Conservation (phyloP, 108 stramenopile species). For the Nitzschia putrida region DNA sequence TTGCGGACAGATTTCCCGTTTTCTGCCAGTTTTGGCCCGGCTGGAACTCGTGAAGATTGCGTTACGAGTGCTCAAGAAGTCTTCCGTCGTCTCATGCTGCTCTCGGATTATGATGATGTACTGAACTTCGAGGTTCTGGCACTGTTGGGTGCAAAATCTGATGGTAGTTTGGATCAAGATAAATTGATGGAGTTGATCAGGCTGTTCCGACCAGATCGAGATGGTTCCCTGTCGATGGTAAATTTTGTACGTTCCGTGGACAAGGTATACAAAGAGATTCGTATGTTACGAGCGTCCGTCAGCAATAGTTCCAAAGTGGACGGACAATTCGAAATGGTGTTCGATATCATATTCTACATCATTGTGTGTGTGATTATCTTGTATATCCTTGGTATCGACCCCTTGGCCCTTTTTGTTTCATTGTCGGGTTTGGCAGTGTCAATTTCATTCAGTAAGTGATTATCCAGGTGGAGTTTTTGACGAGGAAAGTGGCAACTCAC, state of each 20-base stretch:
- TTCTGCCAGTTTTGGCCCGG: conserved; percentile 57
- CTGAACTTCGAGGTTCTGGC: conserved; percentile 10
- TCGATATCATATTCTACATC: conserved; percentile 60
- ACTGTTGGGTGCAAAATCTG: conserved; percentile 33
- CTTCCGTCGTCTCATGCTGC: conserved; percentile 37
- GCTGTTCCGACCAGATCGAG: conserved; percentile 65
- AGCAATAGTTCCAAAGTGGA: conserved; percentile 52
- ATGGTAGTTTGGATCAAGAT: conserved; percentile 47
- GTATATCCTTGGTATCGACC: conserved; percentile 16
- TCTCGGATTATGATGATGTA: conserved; percentile 12
- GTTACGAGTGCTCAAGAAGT: conserved; percentile 59
- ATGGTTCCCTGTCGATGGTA: conserved; percentile 50
- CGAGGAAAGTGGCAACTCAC: no score
- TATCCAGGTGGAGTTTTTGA: background rate
- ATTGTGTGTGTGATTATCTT: conserved; percentile 40
- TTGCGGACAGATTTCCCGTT: conserved; percentile 62
- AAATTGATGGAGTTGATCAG: conserved; percentile 47
- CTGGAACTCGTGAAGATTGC: conserved; percentile 54
- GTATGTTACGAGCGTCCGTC: conserved; percentile 64
- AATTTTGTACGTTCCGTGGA: conserved; percentile 22
- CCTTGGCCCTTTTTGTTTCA: conserved; percentile 16
- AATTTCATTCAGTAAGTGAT: conserved; percentile 5
- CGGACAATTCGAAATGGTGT: conserved; percentile 54
- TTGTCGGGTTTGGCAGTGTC: background rate
- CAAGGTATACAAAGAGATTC: conserved; percentile 63